These are phyloP conservation scores for Xylaria polymorpha DNA, from an alignment of 2,329 filamentous ascomycete species.

Conservation along the genomic window DNA sequence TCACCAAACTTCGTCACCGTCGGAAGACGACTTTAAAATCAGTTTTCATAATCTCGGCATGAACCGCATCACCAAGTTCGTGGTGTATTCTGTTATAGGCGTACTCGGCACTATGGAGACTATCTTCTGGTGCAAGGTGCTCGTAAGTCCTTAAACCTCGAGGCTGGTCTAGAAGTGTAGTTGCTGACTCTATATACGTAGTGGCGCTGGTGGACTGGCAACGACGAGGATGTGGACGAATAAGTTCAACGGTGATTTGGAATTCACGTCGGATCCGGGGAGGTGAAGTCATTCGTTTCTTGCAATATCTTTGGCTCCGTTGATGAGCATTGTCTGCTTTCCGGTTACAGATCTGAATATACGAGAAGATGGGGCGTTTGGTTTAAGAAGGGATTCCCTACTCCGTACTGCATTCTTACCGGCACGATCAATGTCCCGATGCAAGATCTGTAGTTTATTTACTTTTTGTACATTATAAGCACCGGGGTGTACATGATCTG, in stretches of 20 bases:
- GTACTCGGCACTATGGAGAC: constrained; percentile 51
- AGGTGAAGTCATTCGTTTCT: neutral
- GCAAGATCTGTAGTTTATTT: neutral
- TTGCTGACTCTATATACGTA: constrained; percentile 21
- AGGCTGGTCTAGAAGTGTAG: neutral
- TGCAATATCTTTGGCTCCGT: neutral
- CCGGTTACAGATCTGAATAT: neutral
- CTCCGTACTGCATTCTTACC: neutral
- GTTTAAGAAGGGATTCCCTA: neutral
- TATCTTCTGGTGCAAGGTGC: constrained; percentile 49
- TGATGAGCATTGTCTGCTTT: neutral
- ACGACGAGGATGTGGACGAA: constrained; percentile 19
- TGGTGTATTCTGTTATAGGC: constrained; percentile 45
- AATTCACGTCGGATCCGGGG: neutral
- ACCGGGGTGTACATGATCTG: neutral
- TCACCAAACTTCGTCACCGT: constrained; percentile 1
- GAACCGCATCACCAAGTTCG: constrained; percentile 45
- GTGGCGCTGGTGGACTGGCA: constrained; percentile 36
- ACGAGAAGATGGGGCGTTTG: neutral
- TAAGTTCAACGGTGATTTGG: neutral
- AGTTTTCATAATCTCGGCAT: constrained; percentile 48
- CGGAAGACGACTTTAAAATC: constrained; percentile 37
- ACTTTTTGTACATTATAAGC: neutral
- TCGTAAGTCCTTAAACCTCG: constrained; percentile 26
- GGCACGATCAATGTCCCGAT: neutral